phyloP scores from a whole-genome alignment of 495 filamentous ascomycete species.

The Hypoxylon trugodes region DNA sequence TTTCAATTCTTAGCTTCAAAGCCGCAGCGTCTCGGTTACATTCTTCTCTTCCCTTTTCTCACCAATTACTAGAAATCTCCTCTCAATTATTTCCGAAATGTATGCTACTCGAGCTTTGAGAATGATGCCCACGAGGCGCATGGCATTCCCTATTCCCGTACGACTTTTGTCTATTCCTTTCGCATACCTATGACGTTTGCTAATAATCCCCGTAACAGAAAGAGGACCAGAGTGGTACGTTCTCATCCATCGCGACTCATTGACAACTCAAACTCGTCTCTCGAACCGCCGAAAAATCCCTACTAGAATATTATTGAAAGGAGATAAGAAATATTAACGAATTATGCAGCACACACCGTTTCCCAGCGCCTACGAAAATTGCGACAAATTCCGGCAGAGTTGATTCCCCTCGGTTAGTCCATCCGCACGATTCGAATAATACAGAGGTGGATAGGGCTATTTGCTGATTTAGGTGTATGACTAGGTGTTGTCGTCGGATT shows the following conservation, averaged over 20 bases:
- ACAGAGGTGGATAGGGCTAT: not conserved
- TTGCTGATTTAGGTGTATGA: slow-evolving; percentile 25
- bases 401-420: slow-evolving; percentile 89
- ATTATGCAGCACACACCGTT: slow-evolving; percentile 84
- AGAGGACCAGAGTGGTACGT: slow-evolving; percentile 84
- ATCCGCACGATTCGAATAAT: not conserved
- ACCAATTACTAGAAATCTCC: slow-evolving; percentile 28
- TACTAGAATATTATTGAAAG: not conserved
- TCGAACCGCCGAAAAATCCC: slow-evolving; percentile 6
- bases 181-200: slow-evolving; percentile 39
- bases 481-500: slow-evolving; percentile 84
- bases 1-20: not conserved
- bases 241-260: slow-evolving; percentile 40
- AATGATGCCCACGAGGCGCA: slow-evolving; percentile 66
- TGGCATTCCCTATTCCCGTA: slow-evolving; percentile 85
- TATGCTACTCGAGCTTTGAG: slow-evolving; percentile 67
- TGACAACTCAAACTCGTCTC: slow-evolving; percentile 21
- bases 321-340: slow-evolving; percentile 38
- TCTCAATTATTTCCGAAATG: slow-evolving; percentile 62
- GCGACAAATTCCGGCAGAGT: slow-evolving; percentile 89
- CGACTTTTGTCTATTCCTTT: slow-evolving; percentile 47
- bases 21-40: not conserved
- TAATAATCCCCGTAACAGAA: slow-evolving; percentile 65
- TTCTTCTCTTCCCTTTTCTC: too few species aligned
- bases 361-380: slow-evolving; percentile 91